phyloP scores from a whole-genome alignment of 2,329 filamentous ascomycete genomes.

The Penicillium sp. region DNA sequence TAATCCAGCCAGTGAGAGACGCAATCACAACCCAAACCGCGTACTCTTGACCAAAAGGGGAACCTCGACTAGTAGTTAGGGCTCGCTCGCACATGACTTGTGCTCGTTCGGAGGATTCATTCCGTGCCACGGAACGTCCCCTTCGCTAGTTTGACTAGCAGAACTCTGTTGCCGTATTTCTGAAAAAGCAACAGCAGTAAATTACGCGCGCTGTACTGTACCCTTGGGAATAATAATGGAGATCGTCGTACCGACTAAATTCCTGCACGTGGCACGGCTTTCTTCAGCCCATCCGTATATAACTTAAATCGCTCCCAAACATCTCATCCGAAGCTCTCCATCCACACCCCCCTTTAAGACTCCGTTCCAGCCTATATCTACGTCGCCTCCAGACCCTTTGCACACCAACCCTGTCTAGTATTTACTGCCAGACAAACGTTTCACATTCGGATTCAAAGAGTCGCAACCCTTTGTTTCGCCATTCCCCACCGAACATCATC shows the following conservation, averaged over 20 bases:
- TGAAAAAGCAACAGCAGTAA: not conserved
- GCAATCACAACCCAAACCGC: not conserved
- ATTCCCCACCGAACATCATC: not conserved
- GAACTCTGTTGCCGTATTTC: not conserved
- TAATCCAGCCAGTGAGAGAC: not conserved
- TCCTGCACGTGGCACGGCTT: not conserved
- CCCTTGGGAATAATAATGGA: not conserved
- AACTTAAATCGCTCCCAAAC: not conserved
- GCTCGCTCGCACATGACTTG: not conserved
- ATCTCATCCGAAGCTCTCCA: not conserved
- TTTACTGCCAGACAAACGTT: too few species aligned
- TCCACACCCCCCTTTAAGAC: not conserved
- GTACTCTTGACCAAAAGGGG: not conserved
- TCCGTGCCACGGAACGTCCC: not conserved
- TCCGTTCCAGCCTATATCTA: not conserved
- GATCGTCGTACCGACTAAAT: not conserved
- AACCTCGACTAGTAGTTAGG: not conserved
- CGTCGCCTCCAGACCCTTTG: not conserved
- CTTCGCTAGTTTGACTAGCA: not conserved
- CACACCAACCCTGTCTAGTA: not conserved
- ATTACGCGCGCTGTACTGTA: not conserved
- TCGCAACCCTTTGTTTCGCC: not conserved
- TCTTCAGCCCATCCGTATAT: not conserved
- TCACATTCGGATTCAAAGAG: not conserved
- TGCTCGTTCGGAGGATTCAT: not conserved